phyloP scores from a whole-genome alignment of 1,284 basidiomycete species.

The Amylostereum chailletii region DNA sequence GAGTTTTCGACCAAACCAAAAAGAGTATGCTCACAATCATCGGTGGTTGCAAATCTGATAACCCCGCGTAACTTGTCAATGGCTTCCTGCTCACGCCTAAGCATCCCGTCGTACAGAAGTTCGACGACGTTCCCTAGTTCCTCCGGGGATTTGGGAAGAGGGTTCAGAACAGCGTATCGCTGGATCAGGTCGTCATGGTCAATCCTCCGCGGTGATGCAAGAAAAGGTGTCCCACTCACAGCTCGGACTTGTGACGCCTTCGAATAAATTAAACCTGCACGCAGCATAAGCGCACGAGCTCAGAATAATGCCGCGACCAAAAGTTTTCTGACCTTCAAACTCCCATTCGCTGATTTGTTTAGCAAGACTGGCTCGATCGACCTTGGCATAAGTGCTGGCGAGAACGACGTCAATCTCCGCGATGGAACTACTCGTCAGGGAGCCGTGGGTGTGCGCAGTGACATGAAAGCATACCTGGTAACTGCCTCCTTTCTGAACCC shows the following conservation, averaged over 20 bases:
- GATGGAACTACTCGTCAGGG: no score
- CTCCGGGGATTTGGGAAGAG: constrained; percentile 25
- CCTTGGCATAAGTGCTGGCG: constrained; percentile 20
- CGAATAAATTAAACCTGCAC: constrained; percentile 23
- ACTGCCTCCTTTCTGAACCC: constrained; percentile 20
- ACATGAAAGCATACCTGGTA: constrained; percentile 18
- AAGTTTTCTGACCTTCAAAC: constrained; percentile 17
- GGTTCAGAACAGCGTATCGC: constrained; percentile 30
- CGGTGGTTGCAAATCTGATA: constrained; percentile 32
- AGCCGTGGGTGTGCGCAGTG: not conserved
- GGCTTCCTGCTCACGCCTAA: constrained; percentile 32
- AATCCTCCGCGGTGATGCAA: not conserved
- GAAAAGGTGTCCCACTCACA: constrained; percentile 17
- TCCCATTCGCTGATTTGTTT: constrained; percentile 31
- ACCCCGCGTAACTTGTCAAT: constrained; percentile 33
- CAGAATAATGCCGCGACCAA: not conserved
- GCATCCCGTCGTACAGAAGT: constrained; percentile 30
- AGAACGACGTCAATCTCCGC: constrained; percentile 29
- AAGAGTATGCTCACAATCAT: constrained; percentile 29
- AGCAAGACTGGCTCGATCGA: constrained; percentile 27
- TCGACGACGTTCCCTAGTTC: constrained; percentile 29
- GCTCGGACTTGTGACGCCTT: constrained; percentile 35
- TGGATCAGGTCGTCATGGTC: constrained; percentile 9
- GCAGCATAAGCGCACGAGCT: not conserved
- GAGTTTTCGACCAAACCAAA: not conserved